Base-by-base conservation (phyloP, 2,329 filamentous ascomycete genomes). In the Arthrobotrys megalospora region DNA sequence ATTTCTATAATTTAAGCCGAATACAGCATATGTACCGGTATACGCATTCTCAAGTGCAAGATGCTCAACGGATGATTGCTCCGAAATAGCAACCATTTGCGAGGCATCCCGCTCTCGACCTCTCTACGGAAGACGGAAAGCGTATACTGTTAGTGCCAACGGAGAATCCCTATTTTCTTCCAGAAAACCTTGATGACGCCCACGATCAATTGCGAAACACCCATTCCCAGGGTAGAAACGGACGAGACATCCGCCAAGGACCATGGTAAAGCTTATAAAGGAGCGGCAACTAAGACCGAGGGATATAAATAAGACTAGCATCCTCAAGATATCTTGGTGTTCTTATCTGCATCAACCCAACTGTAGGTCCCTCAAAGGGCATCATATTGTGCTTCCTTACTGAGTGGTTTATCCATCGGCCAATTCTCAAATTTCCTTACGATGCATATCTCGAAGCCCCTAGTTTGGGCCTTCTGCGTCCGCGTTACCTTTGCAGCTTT, bases 401-500 rank as follows among this genome's bases (percentile, higher is more conserved):
- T 28, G 24, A n/a, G 24, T 28, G 4, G 36, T 32, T 19, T 28
- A 24, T 14, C 14, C n/a, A 16, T 60, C 36, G 28, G 11, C 36
- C 3, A 2, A 28, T 21, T 48, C 41, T 47, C 7, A 16, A 52
- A 16, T 58, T 21, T 14, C 19, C 11, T 24, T 24, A 68, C 45
- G 10, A 78, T 78, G 75, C 62, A 55, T 67, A 45, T 78, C 36
- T 78, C 75, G 12, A 78, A 55, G 19, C 75, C 75, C 4, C 38
- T 78, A 8, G 52, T 67, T 41, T 78, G 75, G 75, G 75, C 75
- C n/a, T 68, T 69, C 12, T 72, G 60, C 19, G 50, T 68, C 16
- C 75, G 67, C 6, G 66, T 78, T 28, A 72, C 43, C 45, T 68
- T 78, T n/a, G 75, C 75, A 19, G 67, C 66, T 6, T 78, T 78